phyloP scores from a whole-genome alignment of 2,329 filamentous ascomycete genomes.

The Pseudonectria foliicola region DNA sequence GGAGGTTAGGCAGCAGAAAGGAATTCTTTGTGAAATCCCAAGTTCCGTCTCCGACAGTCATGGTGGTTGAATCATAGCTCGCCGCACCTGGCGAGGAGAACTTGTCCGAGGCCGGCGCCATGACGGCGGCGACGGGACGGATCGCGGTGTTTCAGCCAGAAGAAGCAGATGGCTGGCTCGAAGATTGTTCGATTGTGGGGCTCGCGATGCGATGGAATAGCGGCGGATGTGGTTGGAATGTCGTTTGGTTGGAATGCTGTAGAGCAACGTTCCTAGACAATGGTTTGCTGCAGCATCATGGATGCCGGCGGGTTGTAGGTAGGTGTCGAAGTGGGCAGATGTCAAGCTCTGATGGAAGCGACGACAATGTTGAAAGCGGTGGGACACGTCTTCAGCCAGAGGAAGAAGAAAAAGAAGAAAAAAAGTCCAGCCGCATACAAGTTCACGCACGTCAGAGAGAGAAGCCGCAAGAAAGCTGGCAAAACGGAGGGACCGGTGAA shows the following conservation, averaged over 20 bases:
- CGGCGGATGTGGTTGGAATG: background rate
- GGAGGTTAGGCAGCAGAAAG: constrained; percentile 70
- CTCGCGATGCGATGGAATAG: constrained; percentile 7
- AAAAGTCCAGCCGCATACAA: no score
- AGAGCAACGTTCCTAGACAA: no score
- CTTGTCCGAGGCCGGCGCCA: constrained; percentile 52
- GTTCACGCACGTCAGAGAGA: no score
- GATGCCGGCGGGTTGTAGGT: no score
- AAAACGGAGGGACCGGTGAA: background rate
- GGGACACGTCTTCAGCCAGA: no score
- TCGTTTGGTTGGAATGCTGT: no score
- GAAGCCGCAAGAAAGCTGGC: no score
- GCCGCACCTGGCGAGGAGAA: constrained; percentile 65
- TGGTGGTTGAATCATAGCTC: constrained; percentile 65
- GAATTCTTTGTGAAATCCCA: constrained; percentile 74
- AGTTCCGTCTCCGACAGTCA: constrained; percentile 74
- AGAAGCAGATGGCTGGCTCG: constrained; percentile 4
- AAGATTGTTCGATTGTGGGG: background rate
- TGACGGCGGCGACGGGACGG: constrained; percentile 38
- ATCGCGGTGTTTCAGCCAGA: constrained; percentile 17
- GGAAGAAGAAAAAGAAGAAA: no score
- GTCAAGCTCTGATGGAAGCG: no score
- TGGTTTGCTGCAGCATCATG: no score
- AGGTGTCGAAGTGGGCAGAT: no score
- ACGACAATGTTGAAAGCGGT: no score